Conservation (phyloP, 176 grass and related monocot genomes). For the Eragrostis curvula region DNA sequence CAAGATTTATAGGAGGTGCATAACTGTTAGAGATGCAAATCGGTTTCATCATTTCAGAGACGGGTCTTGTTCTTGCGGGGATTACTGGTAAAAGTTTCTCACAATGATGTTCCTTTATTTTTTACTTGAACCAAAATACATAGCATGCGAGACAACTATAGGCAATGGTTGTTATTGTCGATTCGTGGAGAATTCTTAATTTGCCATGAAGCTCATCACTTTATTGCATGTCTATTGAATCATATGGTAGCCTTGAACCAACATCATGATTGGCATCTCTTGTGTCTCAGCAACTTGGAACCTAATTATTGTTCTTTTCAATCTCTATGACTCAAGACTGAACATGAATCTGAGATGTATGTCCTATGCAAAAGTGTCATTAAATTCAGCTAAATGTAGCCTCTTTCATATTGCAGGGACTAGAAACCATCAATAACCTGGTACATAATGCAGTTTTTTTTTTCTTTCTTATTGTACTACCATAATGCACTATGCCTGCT, state of each 20-base stretch:
- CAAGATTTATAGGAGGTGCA: slow-evolving; percentile 67
- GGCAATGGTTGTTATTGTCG: slow-evolving; percentile 17
- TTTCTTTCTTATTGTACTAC: slow-evolving; percentile 38
- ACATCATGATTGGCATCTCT: slow-evolving; percentile 60
- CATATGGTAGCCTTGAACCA: slow-evolving; percentile 50
- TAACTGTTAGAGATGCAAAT: slow-evolving; percentile 70
- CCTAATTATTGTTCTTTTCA: slow-evolving; percentile 68
- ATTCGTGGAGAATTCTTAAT: slow-evolving; percentile 38
- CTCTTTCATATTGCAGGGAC: slow-evolving; percentile 45
- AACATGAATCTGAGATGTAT: slow-evolving; percentile 64
- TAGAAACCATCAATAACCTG: slow-evolving; percentile 43
- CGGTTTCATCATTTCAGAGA: slow-evolving; percentile 67
- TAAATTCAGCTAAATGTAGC: slow-evolving; percentile 44
- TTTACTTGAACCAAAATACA: slow-evolving; percentile 34
- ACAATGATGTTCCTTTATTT: slow-evolving; percentile 19
- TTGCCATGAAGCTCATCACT: slow-evolving; percentile 36
- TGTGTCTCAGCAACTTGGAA: slow-evolving; percentile 58
- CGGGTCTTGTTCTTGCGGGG: slow-evolving; percentile 67
- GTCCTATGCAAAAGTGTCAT: slow-evolving; percentile 56
- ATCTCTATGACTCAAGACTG: slow-evolving; percentile 50
- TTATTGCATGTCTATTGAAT: slow-evolving; percentile 54
- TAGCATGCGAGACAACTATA: slow-evolving; percentile 29
- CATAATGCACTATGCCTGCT: too few relatives aligned
- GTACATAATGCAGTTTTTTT: slow-evolving; percentile 44
- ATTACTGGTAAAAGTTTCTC: slow-evolving; percentile 65